Evolutionary conservation across 768 basidiomycete species (phyloP).

Genomic region (Vararia minispora): DNA sequence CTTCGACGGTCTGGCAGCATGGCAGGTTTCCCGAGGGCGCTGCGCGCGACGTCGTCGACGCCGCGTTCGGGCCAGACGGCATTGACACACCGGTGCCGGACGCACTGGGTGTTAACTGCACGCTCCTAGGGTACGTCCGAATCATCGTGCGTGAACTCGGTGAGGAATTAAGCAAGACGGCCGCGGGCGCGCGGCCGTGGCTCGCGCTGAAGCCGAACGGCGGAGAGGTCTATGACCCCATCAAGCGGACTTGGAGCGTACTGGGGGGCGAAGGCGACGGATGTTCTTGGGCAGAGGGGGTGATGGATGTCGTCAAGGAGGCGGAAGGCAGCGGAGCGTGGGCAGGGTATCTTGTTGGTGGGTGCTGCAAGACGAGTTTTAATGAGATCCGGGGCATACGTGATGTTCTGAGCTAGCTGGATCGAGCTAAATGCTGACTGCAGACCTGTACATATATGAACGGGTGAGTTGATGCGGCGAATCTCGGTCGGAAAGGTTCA

Average conservation of each 20-base stretch:
- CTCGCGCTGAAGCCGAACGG: slow-evolving; percentile 69
- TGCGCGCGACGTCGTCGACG: slow-evolving; percentile 10
- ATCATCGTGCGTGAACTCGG: slow-evolving; percentile 29
- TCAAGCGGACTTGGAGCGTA: slow-evolving; percentile 32
- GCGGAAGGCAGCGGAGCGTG: slow-evolving; percentile 22
- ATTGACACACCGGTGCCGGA: slow-evolving; percentile 35
- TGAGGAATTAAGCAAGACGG: slow-evolving; percentile 3
- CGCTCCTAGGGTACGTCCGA: slow-evolving; percentile 33
- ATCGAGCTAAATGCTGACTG: background rate
- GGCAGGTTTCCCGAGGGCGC: slow-evolving; percentile 33
- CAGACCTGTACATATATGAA: background rate
- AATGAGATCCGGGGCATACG: slow-evolving; percentile 29
- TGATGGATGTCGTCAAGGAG: slow-evolving; percentile 18
- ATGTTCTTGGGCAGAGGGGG: slow-evolving; percentile 26
- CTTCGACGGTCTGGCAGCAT: slow-evolving; percentile 50
- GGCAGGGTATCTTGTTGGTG: slow-evolving; percentile 49
- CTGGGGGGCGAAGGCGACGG: slow-evolving; percentile 4
- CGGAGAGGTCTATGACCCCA: slow-evolving; percentile 41
- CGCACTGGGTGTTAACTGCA: slow-evolving; percentile 72
- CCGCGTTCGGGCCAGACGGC: background rate
- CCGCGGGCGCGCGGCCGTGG: slow-evolving; percentile 27
- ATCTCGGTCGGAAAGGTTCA: slow-evolving; percentile 9
- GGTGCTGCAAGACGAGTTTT: slow-evolving; percentile 57
- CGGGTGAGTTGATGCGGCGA: slow-evolving; percentile 1
- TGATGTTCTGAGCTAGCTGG: slow-evolving; percentile 1